phyloP scores from a whole-genome alignment of 2,329 filamentous ascomycete species.

The Diaporthe amygdali region DNA sequence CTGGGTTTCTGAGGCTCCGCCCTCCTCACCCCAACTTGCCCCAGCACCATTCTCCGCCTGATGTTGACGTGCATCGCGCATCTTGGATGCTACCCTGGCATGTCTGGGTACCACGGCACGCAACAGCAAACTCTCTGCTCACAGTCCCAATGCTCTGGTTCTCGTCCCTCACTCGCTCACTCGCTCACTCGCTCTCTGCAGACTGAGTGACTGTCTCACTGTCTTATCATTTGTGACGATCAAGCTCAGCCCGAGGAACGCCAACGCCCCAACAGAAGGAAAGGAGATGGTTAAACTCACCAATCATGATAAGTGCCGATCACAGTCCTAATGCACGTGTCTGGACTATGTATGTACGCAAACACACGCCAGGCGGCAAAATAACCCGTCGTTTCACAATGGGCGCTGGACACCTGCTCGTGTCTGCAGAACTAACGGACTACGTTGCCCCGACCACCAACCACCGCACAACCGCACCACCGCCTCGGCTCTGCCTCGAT shows the following conservation, averaged over 20 bases:
- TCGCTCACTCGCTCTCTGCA: background rate
- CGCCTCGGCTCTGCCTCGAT: background rate
- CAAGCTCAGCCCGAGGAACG: background rate
- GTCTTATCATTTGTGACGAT: background rate
- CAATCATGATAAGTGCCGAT: background rate
- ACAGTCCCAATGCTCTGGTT: background rate
- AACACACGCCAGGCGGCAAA: background rate
- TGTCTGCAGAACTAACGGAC: background rate
- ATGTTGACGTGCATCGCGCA: conserved; percentile 9
- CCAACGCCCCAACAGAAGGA: background rate
- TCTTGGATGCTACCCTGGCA: background rate
- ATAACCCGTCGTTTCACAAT: conserved; percentile 12
- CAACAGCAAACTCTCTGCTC: background rate
- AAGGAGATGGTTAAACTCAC: too few relatives aligned
- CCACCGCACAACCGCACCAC: background rate
- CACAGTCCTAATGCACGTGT: background rate
- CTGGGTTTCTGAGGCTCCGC: background rate
- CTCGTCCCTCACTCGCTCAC: background rate
- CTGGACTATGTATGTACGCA: background rate
- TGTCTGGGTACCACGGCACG: background rate
- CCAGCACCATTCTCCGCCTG: background rate
- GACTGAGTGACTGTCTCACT: background rate
- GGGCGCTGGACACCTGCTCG: background rate
- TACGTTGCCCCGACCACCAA: conserved; percentile 12
- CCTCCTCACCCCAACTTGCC: background rate